Conservation (phyloP, 352 stramenopile genomes). For the Blastocystis sp. region DNA sequence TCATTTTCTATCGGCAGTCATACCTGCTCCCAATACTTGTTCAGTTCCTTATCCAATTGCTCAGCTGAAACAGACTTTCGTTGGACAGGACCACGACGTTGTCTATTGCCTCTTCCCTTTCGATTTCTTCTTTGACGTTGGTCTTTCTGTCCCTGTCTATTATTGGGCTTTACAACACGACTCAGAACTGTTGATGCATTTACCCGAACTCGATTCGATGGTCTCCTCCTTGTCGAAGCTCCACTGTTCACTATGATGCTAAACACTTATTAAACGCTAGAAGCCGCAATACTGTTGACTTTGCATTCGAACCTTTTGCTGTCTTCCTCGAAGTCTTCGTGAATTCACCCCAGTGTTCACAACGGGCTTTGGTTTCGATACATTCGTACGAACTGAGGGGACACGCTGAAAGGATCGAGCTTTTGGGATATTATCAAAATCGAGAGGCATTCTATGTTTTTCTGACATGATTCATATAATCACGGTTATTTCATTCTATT, state of each 20-base stretch:
- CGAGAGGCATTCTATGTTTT: neutral
- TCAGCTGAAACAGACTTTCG: slow-evolving; percentile 4
- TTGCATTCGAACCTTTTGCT: neutral
- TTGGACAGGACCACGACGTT: neutral
- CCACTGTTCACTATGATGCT: slow-evolving; percentile 8
- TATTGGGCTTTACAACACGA: neutral
- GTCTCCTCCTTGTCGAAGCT: neutral
- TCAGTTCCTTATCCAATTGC: slow-evolving; percentile 21
- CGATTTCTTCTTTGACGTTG: neutral
- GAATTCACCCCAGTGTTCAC: neutral
- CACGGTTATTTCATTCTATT: neutral
- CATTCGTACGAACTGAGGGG: neutral
- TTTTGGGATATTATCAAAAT: slow-evolving; percentile 19
- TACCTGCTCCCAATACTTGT: neutral
- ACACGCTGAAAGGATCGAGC: neutral
- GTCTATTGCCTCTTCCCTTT: neutral
- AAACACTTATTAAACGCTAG: neutral
- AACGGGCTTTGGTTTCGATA: neutral
- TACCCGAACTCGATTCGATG: neutral
- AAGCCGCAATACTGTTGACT: neutral
- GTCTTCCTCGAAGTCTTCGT: no score
- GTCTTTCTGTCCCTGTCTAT: neutral
- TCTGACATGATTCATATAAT: neutral
- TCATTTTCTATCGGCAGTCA: neutral
- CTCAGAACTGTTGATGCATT: neutral